Percentiles rank a stretch among this genome's conserved stretches.
These are phyloP conservation scores for Penicillium sp. DNA, from an alignment of 2,329 filamentous ascomycete genomes.

Conservation along the genomic window DNA sequence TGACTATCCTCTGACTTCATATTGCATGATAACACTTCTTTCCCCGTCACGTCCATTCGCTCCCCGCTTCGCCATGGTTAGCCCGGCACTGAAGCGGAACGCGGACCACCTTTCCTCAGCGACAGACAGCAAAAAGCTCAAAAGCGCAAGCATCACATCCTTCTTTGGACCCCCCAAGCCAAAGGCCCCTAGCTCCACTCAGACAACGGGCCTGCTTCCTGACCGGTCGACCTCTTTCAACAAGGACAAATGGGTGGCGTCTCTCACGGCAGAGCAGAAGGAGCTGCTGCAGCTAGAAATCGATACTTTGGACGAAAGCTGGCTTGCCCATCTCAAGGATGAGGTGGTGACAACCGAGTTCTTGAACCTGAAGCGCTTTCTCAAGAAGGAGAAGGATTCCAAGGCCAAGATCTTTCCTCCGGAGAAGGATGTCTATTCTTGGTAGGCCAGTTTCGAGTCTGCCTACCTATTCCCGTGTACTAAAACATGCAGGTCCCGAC, in stretches of 20 bases:
- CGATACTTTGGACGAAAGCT: conserved; percentile 83
- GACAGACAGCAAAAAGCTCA: conserved; percentile 63
- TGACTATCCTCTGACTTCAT: not conserved
- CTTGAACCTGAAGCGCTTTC: conserved; percentile 78
- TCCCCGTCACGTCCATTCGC: not conserved
- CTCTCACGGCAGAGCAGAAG: conserved; percentile 74
- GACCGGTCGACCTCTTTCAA: conserved; percentile 59
- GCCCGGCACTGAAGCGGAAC: conserved; percentile 59
- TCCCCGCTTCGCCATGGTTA: conserved; percentile 24
- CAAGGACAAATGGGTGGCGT: conserved; percentile 83
- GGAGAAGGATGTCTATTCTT: conserved; percentile 84
- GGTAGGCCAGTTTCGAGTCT: conserved; percentile 52
- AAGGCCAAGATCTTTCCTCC: conserved; percentile 84
- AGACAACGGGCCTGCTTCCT: conserved; percentile 15
- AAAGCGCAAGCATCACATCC: conserved; percentile 71
- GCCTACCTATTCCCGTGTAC: not conserved
- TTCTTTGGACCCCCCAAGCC: conserved; percentile 75
- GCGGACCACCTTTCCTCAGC: conserved; percentile 44
- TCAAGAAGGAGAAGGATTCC: conserved; percentile 68
- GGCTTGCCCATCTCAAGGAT: conserved; percentile 83
- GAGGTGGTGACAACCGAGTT: conserved; percentile 76
- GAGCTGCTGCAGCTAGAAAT: conserved; percentile 83
- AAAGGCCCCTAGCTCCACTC: conserved; percentile 27
- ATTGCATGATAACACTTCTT: not conserved
- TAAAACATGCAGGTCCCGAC: conserved; percentile 70